Conservation (phyloP, 495 filamentous ascomycete species). For the Terfezia boudieri region DNA sequence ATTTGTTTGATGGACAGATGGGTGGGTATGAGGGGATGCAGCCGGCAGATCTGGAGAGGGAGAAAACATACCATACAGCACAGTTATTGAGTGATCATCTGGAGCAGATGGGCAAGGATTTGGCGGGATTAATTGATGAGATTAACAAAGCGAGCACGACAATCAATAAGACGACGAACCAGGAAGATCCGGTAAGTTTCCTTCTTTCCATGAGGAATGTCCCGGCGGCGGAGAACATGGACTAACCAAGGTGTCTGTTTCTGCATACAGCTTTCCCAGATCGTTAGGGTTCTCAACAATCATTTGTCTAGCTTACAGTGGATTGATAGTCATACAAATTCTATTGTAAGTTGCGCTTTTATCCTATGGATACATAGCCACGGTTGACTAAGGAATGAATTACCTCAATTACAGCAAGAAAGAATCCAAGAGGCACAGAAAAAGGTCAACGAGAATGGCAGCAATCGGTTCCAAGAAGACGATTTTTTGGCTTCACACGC, state of each 20-base stretch:
- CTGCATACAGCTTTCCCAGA: slow-evolving; percentile 17
- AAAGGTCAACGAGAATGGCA: slow-evolving; percentile 7
- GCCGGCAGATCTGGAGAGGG: slow-evolving; percentile 80
- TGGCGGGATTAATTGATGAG: slow-evolving; percentile 89
- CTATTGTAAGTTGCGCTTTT: not conserved
- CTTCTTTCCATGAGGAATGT: not conserved
- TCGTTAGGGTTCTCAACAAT: slow-evolving; percentile 79
- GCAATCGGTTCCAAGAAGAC: not conserved
- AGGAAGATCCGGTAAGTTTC: slow-evolving; percentile 70
- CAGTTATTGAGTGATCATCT: slow-evolving; percentile 72
- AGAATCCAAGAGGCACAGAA: slow-evolving; percentile 18
- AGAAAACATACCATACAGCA: slow-evolving; percentile 78
- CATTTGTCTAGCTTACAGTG: slow-evolving; percentile 73
- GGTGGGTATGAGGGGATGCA: slow-evolving; percentile 46
- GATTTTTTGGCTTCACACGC: not conserved
- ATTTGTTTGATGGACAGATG: slow-evolving; percentile 51
- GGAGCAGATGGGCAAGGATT: slow-evolving; percentile 76
- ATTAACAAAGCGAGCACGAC: slow-evolving; percentile 71
- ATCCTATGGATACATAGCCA: not conserved
- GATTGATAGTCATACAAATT: slow-evolving; percentile 40
- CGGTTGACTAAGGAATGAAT: not conserved
- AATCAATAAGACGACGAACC: slow-evolving; percentile 66
- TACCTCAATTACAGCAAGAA: slow-evolving; percentile 1
- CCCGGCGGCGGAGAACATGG: not conserved
- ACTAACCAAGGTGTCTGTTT: too few relatives aligned